Evolutionary conservation across 768 basidiomycete genomes (phyloP).

Genomic region (Hypholoma sublateritium): DNA sequence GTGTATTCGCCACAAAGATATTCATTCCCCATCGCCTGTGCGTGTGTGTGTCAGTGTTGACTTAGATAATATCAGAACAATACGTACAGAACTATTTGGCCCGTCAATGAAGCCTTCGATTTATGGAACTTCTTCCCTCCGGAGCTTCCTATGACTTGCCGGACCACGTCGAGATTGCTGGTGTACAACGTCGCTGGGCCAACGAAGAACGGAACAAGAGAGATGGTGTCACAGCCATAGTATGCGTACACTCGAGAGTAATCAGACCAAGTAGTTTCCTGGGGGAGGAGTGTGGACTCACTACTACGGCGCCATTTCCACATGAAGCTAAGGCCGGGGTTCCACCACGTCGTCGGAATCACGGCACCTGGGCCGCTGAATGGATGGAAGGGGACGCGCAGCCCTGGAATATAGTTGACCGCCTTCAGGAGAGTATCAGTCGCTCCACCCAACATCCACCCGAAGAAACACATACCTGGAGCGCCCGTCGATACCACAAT

Average conservation of each 20-base stretch:
- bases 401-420: constrained; percentile 36
- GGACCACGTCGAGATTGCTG: constrained; percentile 44
- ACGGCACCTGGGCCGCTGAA: constrained; percentile 33
- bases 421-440: constrained; percentile 23
- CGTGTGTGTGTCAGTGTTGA: not conserved
- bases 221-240: constrained; percentile 36
- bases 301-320: constrained; percentile 37
- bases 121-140: constrained; percentile 41
- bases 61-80: constrained; percentile 4
- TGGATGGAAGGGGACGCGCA: constrained; percentile 41
- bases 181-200: constrained; percentile 40
- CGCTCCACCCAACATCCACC: too few species aligned
- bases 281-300: constrained; percentile 16
- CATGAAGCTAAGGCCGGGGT: constrained; percentile 32
- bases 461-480: too few species aligned
- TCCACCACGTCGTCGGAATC: constrained; percentile 43
- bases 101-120: constrained; percentile 19
- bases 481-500: too few species aligned
- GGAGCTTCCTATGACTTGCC: constrained; percentile 42
- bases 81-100: too few species aligned
- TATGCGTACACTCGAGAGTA: constrained; percentile 30
- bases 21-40: constrained; percentile 35
- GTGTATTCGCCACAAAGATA: constrained; percentile 41
- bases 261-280: not conserved
- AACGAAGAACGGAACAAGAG: constrained; percentile 37